Conservation (phyloP, 371 early-diverging fungal genomes). For the Modicella reniformis region DNA sequence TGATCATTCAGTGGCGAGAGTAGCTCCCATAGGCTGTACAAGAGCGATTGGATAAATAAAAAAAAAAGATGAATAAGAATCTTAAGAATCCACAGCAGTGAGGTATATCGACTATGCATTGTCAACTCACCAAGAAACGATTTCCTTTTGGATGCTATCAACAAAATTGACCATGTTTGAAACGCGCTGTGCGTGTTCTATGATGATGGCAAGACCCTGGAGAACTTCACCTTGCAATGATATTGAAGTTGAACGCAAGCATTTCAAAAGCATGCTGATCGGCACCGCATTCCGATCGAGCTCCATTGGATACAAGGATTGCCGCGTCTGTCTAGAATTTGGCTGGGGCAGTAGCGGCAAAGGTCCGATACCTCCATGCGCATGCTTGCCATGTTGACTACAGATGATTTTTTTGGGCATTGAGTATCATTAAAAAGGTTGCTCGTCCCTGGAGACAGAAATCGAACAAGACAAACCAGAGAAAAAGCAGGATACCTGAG, state of each 20-base stretch:
- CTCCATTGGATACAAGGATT: slow-evolving; percentile 3
- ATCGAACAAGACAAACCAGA: not conserved
- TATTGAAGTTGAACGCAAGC: slow-evolving; percentile 20
- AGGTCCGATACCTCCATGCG: not conserved
- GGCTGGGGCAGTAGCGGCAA: slow-evolving; percentile 15
- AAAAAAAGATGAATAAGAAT: too few relatives aligned
- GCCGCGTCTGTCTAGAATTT: slow-evolving; percentile 24
- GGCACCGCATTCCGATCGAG: slow-evolving; percentile 25
- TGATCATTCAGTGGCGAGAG: slow-evolving; percentile 46
- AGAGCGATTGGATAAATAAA: not conserved
- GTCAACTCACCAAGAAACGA: slow-evolving; percentile 34
- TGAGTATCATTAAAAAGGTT: not conserved
- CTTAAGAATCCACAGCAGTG: too few relatives aligned
- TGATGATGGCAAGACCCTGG: slow-evolving; percentile 16
- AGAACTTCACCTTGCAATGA: slow-evolving; percentile 38
- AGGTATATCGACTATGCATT: not conserved
- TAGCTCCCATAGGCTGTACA: slow-evolving; percentile 43
- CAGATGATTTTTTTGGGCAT: too few relatives aligned
- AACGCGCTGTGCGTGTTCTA: slow-evolving; percentile 33
- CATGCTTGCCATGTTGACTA: slow-evolving; percentile 17
- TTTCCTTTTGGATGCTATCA: slow-evolving; percentile 33
- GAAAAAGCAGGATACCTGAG: not conserved
- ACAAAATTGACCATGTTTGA: slow-evolving; percentile 42
- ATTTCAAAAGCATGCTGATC: slow-evolving; percentile 26
- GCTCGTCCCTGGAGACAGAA: not conserved